phyloP scores from a whole-genome alignment of 2,329 filamentous ascomycete genomes.

The Dactylonectria estremocensis region DNA sequence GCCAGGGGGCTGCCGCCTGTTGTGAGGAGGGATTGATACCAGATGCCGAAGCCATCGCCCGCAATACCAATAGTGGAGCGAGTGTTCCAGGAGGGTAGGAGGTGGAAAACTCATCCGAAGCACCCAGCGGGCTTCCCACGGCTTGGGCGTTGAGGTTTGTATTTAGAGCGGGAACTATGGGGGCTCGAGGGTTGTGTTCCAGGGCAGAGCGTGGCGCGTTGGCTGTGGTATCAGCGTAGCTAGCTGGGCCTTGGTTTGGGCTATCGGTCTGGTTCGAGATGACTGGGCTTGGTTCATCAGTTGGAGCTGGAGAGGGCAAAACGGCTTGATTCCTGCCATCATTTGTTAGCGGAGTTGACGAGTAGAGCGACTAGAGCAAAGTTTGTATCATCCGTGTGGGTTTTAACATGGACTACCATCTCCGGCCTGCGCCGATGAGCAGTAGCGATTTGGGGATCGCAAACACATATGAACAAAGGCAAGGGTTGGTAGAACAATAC shows the following conservation, averaged over 20 bases:
- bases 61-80: background rate
- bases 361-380: conserved; percentile 5
- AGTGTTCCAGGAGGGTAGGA: background rate
- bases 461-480: background rate
- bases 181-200: conserved; percentile 31
- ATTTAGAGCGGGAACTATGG: conserved; percentile 3
- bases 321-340: conserved; percentile 51
- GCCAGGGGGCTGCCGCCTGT: background rate
- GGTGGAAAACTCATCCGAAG: background rate
- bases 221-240: conserved; percentile 27
- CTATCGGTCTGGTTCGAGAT: conserved; percentile 54
- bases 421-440: background rate
- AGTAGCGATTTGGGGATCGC: background rate
- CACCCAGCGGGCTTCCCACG: background rate
- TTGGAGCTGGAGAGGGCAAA: conserved; percentile 75
- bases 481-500: conserved; percentile 7
- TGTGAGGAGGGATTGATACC: conserved; percentile 2
- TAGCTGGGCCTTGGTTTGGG: conserved; percentile 45
- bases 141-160: background rate
- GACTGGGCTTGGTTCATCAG: conserved; percentile 70
- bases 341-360: conserved; percentile 34
- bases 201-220: conserved; percentile 23
- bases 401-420: background rate
- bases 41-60: conserved; percentile 19
- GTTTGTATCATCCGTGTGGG: conserved; percentile 6